Evolutionary conservation across 1,139 yeast species (phyloP).

Genomic region (Nakaseomyces nivariensis): DNA sequence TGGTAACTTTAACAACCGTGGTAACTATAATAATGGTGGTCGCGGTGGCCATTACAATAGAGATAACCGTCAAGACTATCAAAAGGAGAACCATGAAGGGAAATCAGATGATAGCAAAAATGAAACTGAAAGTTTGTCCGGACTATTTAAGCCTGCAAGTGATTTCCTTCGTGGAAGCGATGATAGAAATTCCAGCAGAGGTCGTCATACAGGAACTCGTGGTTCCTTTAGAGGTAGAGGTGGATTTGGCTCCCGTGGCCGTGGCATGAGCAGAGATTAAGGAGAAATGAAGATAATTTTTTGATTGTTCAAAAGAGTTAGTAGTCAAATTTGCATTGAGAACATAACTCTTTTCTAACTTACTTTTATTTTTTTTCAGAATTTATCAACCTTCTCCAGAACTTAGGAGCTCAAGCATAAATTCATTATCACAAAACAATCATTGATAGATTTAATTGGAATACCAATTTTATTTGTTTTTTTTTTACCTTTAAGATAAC

Average conservation of each 20-base stretch:
- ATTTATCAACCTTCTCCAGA: no score
- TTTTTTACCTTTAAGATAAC: not conserved
- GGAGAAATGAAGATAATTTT: not conserved
- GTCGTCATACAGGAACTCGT: conserved; percentile 12
- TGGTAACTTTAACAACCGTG: conserved; percentile 2
- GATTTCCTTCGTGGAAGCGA: conserved; percentile 16
- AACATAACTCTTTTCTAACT: no score
- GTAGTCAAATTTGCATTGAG: no score
- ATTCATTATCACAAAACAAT: not conserved
- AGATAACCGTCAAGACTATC: conserved; percentile 9
- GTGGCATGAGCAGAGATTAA: not conserved
- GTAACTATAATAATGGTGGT: not conserved
- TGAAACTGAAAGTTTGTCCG: conserved; percentile 5
- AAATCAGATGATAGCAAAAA: conserved; percentile 2
- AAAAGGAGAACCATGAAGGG: not conserved
- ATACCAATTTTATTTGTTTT: not conserved
- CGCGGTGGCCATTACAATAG: conserved; percentile 3
- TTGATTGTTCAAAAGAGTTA: no score
- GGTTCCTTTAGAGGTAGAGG: conserved; percentile 6
- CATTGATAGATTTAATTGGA: not conserved
- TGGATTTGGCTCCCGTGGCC: conserved; percentile 3
- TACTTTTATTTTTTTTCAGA: no score
- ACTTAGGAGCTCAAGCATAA: not conserved
- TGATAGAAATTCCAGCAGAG: not conserved
- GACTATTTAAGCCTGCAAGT: conserved; percentile 23